Conservation (phyloP, 331 rosid species). For the Telfairia occidentalis region DNA sequence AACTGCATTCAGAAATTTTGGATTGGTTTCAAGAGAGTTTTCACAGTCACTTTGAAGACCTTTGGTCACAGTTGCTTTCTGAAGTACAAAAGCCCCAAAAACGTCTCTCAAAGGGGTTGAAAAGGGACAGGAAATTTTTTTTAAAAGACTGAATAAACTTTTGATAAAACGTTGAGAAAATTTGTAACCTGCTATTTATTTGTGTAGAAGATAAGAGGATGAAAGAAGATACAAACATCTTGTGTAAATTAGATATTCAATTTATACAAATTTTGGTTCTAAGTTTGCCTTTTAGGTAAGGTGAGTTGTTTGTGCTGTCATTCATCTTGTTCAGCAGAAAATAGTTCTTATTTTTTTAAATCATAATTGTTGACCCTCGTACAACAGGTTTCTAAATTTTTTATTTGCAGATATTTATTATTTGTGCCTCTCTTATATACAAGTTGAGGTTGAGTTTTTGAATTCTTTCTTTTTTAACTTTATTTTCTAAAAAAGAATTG, state of each 20-base stretch:
- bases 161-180: not conserved
- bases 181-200: not conserved
- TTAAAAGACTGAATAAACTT: not conserved
- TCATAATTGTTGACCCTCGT: not conserved
- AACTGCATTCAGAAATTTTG: conserved; percentile 46
- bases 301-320: not conserved
- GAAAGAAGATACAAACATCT: not conserved
- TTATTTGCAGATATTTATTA: not conserved
- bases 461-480: not conserved
- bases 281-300: not conserved
- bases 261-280: not conserved
- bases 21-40: conserved; percentile 71
- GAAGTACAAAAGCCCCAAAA: conserved; percentile 45
- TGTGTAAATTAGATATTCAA: not conserved
- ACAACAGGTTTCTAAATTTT: not conserved
- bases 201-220: not conserved
- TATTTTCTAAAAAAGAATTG: not conserved
- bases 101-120: conserved; percentile 18
- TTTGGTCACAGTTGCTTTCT: conserved; percentile 58
- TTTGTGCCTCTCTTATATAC: not conserved
- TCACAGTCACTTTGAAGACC: conserved; percentile 29
- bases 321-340: not conserved
- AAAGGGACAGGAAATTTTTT: conserved; percentile 16
- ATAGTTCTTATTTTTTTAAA: not conserved
- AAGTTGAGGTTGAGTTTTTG: not conserved